Evolutionary conservation across 1,284 basidiomycete genomes (phyloP).

Genomic region (Xerocomus cyaneibrunnescens): DNA sequence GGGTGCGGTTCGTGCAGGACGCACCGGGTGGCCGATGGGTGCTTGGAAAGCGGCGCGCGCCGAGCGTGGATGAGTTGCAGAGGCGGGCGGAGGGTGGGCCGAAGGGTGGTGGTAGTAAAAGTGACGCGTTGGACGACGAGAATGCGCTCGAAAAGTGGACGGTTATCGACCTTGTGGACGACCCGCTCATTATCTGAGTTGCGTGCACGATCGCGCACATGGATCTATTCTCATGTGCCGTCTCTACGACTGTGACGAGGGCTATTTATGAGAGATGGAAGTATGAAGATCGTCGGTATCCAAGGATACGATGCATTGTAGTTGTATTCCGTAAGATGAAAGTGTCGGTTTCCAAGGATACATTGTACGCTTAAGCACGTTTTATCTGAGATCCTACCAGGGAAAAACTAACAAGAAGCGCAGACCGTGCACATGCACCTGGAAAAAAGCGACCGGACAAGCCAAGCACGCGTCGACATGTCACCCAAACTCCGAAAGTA

Average conservation of each 20-base stretch:
- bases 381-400: neutral
- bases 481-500: neutral
- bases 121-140: slow-evolving; percentile 1
- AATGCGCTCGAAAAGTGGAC: neutral
- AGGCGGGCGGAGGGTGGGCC: neutral
- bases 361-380: neutral
- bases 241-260: no score
- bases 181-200: slow-evolving; percentile 7
- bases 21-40: slow-evolving; percentile 46
- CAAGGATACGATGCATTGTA: neutral
- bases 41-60: slow-evolving; percentile 34
- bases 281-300: slow-evolving; percentile 2
- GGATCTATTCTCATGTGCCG: neutral
- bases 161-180: neutral
- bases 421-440: slow-evolving; percentile 1
- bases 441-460: slow-evolving; percentile 6
- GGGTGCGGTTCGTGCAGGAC: slow-evolving; percentile 42
- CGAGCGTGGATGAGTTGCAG: slow-evolving; percentile 31
- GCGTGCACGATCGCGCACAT: neutral
- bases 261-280: no score
- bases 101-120: neutral
- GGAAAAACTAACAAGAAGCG: slow-evolving; percentile 1
- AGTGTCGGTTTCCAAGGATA: neutral
- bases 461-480: slow-evolving; percentile 10
- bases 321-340: neutral